A percentile compares a stretch with the other conserved stretches of the same genome.
These are phyloP conservation scores for Incumbomyces delicatus DNA, from an alignment of 2,329 filamentous ascomycete genomes.

Conservation along the genomic window DNA sequence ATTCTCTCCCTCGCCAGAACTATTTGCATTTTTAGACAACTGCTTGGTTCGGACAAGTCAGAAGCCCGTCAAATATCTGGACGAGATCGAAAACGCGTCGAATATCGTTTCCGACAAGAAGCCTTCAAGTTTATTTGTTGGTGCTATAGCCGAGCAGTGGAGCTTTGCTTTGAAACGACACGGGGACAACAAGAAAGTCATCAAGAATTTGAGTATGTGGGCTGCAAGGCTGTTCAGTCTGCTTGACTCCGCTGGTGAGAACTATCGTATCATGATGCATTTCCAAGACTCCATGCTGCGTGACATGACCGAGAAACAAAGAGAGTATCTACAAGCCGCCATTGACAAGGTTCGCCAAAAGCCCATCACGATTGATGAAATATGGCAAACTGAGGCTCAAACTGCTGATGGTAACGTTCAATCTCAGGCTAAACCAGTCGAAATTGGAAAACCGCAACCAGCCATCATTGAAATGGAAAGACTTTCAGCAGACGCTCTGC, in stretches of 20 bases:
- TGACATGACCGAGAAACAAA: constrained; percentile 28
- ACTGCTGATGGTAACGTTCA: constrained; percentile 7
- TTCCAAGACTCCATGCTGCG: constrained; percentile 37
- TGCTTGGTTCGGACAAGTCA: constrained; percentile 66
- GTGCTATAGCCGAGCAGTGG: constrained; percentile 68
- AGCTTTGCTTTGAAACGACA: constrained; percentile 53
- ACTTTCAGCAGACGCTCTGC: constrained; percentile 42
- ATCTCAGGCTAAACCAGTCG: not conserved
- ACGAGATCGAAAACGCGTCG: constrained; percentile 33
- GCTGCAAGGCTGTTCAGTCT: constrained; percentile 49
- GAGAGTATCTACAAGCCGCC: constrained; percentile 27
- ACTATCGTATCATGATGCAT: constrained; percentile 34
- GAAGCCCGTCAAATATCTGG: constrained; percentile 71
- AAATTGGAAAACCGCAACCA: not conserved
- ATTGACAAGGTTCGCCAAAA: constrained; percentile 25
- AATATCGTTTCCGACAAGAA: constrained; percentile 21
- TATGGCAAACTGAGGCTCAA: not conserved
- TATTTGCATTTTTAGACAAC: constrained; percentile 72
- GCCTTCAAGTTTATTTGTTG: constrained; percentile 46
- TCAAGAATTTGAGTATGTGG: constrained; percentile 46
- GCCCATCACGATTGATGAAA: not conserved
- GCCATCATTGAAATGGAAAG: constrained; percentile 40
- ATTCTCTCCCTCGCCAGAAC: constrained; percentile 24
- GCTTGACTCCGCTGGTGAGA: constrained; percentile 45
- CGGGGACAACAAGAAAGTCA: constrained; percentile 32